phyloP scores from a whole-genome alignment of 2,329 filamentous ascomycete species.

The Xylariaceae sp. region DNA sequence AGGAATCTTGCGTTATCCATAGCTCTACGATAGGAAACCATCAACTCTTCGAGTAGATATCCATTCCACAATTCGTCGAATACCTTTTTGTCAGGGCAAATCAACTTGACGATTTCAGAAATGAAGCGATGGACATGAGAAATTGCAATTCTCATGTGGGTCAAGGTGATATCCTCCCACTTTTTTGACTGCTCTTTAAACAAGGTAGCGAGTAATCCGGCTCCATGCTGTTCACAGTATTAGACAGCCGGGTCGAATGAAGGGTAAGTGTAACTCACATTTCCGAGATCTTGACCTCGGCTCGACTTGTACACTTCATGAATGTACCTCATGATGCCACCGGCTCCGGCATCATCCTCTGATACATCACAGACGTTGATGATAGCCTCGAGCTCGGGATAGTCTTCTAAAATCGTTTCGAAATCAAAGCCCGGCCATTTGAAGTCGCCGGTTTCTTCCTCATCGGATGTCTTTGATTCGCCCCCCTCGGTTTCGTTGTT shows the following conservation, averaged over 20 bases:
- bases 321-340: slow-evolving; percentile 45
- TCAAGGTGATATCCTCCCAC: slow-evolving; percentile 43
- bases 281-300: slow-evolving; percentile 42
- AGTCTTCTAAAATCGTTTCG: neutral
- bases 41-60: slow-evolving; percentile 41
- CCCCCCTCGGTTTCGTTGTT: neutral
- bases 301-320: slow-evolving; percentile 39
- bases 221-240: slow-evolving; percentile 22
- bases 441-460: neutral
- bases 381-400: slow-evolving; percentile 29
- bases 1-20: slow-evolving; percentile 44
- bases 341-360: slow-evolving; percentile 11
- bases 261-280: slow-evolving; percentile 20
- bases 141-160: slow-evolving; percentile 44
- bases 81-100: slow-evolving; percentile 42
- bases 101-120: slow-evolving; percentile 33
- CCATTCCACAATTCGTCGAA: slow-evolving; percentile 37
- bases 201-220: slow-evolving; percentile 35
- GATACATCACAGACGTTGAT: slow-evolving; percentile 24
- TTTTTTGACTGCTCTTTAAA: slow-evolving; percentile 48
- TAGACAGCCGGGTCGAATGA: neutral
- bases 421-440: neutral
- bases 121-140: slow-evolving; percentile 45
- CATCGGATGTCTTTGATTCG: neutral
- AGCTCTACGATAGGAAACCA: slow-evolving; percentile 40